These are phyloP conservation scores for Claviceps spartinae DNA, from an alignment of 2,329 filamentous ascomycete species.

Conservation along the genomic window DNA sequence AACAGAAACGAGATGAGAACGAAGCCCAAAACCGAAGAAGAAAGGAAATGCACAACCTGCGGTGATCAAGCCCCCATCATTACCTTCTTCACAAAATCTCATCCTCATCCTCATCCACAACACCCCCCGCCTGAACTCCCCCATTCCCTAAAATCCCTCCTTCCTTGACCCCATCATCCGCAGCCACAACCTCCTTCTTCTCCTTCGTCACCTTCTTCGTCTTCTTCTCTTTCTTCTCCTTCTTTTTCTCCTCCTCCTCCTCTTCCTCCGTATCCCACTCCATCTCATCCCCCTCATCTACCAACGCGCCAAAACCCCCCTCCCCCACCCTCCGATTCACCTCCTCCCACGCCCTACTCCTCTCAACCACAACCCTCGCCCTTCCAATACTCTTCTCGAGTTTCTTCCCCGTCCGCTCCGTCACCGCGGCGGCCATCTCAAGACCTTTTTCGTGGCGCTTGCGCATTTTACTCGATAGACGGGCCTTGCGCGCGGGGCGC, in stretches of 20 bases:
- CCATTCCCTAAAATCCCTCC: not conserved
- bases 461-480: constrained; percentile 40
- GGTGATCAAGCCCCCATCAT: not conserved
- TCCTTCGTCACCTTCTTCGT: constrained; percentile 10
- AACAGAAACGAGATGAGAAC: not conserved
- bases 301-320: constrained; percentile 9
- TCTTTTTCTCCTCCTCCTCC: constrained; percentile 18
- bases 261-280: constrained; percentile 21
- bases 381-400: constrained; percentile 39
- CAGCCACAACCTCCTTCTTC: constrained; percentile 20
- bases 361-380: constrained; percentile 31
- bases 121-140: constrained; percentile 1
- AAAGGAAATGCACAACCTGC: not conserved
- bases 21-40: not conserved
- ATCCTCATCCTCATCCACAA: constrained; percentile 3
- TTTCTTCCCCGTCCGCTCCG: constrained; percentile 44
- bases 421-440: constrained; percentile 45
- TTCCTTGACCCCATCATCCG: not conserved
- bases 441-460: constrained; percentile 42
- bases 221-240: constrained; percentile 11
- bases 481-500: constrained; percentile 41
- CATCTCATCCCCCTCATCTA: constrained; percentile 14
- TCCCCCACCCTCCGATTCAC: constrained; percentile 31
- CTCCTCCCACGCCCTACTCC: constrained; percentile 44
- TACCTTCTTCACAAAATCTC: not conserved